Evolutionary conservation across 495 filamentous ascomycete genomes (phyloP), one percentile per base, ranked within the genome.

Genomic region (Aspergillus nanangensis): DNA sequence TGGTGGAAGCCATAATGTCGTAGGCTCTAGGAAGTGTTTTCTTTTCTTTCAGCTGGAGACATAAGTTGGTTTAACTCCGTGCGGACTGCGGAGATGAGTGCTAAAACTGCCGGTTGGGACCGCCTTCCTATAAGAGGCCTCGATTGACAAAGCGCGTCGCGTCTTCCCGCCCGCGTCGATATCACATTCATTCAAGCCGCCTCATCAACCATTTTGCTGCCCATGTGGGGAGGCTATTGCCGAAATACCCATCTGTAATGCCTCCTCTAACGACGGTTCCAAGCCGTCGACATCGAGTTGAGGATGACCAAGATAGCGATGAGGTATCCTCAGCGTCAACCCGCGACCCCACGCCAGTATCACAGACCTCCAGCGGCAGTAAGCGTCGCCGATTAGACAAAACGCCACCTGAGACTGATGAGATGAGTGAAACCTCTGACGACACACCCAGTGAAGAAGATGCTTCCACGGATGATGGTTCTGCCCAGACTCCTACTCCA

Each of bases 351-450:
- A 50, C 63, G 13, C 52, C 56, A n/a, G 31, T 40, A 24, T 52
- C 56, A 13, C 52, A 58, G 20, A 25, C 53, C 13, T 47, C 51
- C 9, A 53, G 22, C 22, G 57, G 41, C 45, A 60, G 50, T 53
- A 74, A 74, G 47, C 65, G 70, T 24, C 46, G 48, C 37, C 63
- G 68, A 29, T 33, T 68, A 20, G 54, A 50, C 48, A 38, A 51
- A 24, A 17, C 55, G 3, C 34, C 43, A 10, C 39, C 52, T 31
- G 48, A 45, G 3, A 56, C 50, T 1, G 36, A 41, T 11, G 50
- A 53, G 3, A 35, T 44, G 11, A 42, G 25, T 8, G 37, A 46
- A 1, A 25, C 38, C 0, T 50, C 46, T 21, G 51, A 50, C 9
- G 55, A 56, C 3, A 23, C 37, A n/a, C n/a, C n/a, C 14, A 48